phyloP scores from a whole-genome alignment of 2,329 filamentous ascomycete genomes.

The Fusarium nurragi region DNA sequence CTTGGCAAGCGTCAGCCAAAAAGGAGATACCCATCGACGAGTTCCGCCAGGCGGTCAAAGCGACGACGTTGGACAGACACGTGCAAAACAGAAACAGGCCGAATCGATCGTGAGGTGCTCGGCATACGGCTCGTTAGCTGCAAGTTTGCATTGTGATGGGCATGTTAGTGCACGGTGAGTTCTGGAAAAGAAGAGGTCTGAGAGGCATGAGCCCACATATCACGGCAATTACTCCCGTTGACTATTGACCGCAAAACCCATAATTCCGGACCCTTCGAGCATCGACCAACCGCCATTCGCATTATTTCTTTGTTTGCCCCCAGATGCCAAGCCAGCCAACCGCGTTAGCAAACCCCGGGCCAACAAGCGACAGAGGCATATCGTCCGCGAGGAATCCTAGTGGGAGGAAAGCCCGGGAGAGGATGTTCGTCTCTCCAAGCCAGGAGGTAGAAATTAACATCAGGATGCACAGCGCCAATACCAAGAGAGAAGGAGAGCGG shows the following conservation, averaged over 20 bases:
- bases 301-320: conserved; percentile 6
- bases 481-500: conserved; percentile 6
- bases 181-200: background rate
- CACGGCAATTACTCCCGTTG: background rate
- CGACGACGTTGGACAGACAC: background rate
- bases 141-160: conserved; percentile 2
- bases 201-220: background rate
- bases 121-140: background rate
- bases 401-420: conserved; percentile 16
- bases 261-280: conserved; percentile 22
- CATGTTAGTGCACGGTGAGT: conserved; percentile 18
- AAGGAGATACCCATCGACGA: background rate
- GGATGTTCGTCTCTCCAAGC: conserved; percentile 4
- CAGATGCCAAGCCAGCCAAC: conserved; percentile 21
- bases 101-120: background rate
- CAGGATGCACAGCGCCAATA: conserved; percentile 17
- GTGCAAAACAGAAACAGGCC: background rate
- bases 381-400: background rate
- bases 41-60: conserved; percentile 1
- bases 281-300: conserved; percentile 15
- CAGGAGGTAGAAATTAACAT: background rate
- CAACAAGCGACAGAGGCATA: background rate
- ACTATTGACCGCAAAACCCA: background rate
- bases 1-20: conserved; percentile 7
- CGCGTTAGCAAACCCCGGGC: conserved; percentile 10